phyloP scores from a whole-genome alignment of 176 grass and related monocot genomes.

The Phoenix roebelenii region DNA sequence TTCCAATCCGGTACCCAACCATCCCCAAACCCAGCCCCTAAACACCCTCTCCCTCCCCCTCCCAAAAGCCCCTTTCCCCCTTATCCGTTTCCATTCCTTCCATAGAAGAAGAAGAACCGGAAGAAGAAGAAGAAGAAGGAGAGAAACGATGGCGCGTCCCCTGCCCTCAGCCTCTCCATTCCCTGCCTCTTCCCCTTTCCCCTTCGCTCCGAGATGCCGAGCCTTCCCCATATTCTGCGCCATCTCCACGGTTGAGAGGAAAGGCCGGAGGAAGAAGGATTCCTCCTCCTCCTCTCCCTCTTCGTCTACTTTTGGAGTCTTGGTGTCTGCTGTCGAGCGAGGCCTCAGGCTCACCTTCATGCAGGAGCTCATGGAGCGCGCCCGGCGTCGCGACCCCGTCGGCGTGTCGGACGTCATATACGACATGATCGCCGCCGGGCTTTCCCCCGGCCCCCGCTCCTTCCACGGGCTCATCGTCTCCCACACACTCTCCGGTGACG shows the following conservation, averaged over 20 bases:
- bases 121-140: too few species aligned
- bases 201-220: not conserved
- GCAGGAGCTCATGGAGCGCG: constrained; percentile 63
- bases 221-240: constrained; percentile 15
- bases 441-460: constrained; percentile 73
- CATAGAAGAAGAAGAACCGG: too few species aligned
- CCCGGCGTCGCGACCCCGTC: constrained; percentile 30
- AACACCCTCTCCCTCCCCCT: too few species aligned
- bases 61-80: too few species aligned
- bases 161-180: constrained; percentile 27
- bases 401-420: constrained; percentile 74
- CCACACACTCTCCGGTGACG: constrained; percentile 64
- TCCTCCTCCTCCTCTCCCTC: constrained; percentile 25
- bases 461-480: constrained; percentile 89
- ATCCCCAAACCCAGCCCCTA: too few species aligned
- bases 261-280: constrained; percentile 47
- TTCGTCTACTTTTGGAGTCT: not conserved
- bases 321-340: constrained; percentile 47
- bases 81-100: too few species aligned
- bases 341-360: constrained; percentile 62
- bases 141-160: constrained; percentile 27
- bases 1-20: too few species aligned
- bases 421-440: constrained; percentile 92
- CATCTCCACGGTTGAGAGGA: constrained; percentile 33
- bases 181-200: constrained; percentile 7